Percentiles rank a stretch among this genome's conserved stretches.
These are phyloP conservation scores for Suillus bovinus DNA, from an alignment of 768 basidiomycete species.

Conservation along the genomic window DNA sequence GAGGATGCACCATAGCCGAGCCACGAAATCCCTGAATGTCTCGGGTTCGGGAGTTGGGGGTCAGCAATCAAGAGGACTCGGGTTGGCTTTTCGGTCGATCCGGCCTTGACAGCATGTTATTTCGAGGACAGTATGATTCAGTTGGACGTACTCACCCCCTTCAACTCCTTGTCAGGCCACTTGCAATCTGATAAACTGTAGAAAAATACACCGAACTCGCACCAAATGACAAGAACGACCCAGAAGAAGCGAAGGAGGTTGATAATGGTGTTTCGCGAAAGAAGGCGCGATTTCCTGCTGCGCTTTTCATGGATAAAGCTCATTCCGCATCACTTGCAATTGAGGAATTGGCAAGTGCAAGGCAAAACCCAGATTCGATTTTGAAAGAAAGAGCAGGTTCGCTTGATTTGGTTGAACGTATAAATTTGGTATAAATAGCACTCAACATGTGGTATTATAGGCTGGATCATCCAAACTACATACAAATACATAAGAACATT, in stretches of 20 bases:
- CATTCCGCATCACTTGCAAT: conserved; percentile 28
- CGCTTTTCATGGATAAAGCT: conserved; percentile 30
- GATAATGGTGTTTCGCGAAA: conserved; percentile 34
- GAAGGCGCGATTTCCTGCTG: conserved; percentile 22
- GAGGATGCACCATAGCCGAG: conserved; percentile 44
- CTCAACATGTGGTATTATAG: conserved; percentile 1
- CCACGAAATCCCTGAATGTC: conserved; percentile 39
- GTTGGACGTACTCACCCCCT: conserved; percentile 25
- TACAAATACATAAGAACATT: conserved; percentile 15
- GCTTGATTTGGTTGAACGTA: conserved; percentile 9
- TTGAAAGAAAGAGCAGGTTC: background rate
- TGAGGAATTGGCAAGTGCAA: conserved; percentile 4
- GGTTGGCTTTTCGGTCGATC: conserved; percentile 32
- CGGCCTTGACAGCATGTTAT: conserved; percentile 15
- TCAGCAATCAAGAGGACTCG: conserved; percentile 73
- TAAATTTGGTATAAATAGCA: background rate
- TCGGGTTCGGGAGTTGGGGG: conserved; percentile 53
- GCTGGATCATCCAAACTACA: conserved; percentile 16
- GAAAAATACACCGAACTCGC: conserved; percentile 60
- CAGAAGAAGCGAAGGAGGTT: conserved; percentile 51
- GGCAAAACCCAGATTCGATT: background rate
- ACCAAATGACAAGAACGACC: conserved; percentile 62
- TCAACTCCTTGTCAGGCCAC: conserved; percentile 52
- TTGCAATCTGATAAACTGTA: conserved; percentile 57
- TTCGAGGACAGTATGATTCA: conserved; percentile 11